These are phyloP conservation scores for Mollisiaceae sp. DNA, from an alignment of 2,329 filamentous ascomycete genomes.

Conservation along the genomic window DNA sequence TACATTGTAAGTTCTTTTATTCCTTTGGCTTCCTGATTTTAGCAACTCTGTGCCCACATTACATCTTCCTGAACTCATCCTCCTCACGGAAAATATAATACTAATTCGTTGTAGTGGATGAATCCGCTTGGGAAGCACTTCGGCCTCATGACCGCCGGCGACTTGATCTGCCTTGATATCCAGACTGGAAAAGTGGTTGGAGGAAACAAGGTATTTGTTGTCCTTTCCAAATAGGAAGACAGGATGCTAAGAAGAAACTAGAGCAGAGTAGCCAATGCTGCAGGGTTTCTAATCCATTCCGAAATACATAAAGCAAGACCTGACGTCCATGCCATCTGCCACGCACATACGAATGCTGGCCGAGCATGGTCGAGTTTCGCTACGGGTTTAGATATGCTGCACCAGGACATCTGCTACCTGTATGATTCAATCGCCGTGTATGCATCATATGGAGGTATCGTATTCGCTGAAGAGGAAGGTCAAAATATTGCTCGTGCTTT, in stretches of 20 bases:
- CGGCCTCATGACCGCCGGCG: conserved; percentile 64
- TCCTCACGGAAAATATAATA: too few relatives aligned
- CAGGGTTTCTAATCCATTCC: conserved; percentile 73
- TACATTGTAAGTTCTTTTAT: conserved; percentile 48
- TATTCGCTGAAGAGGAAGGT: conserved; percentile 68
- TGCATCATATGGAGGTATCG: conserved; percentile 66
- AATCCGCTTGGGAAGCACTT: conserved; percentile 70
- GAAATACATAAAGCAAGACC: conserved; percentile 70
- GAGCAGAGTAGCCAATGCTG: conserved; percentile 65
- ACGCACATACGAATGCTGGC: conserved; percentile 69
- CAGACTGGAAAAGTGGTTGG: conserved; percentile 64
- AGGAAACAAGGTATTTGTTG: conserved; percentile 54
- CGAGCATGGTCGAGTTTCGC: conserved; percentile 72
- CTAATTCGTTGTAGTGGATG: conserved; percentile 57
- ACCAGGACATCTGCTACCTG: conserved; percentile 69
- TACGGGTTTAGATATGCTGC: conserved; percentile 71
- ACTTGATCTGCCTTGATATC: conserved; percentile 71
- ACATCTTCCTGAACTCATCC: too few relatives aligned
- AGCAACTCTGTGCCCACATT: too few relatives aligned
- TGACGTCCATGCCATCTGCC: conserved; percentile 70
- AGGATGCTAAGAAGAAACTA: conserved; percentile 14
- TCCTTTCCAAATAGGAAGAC: background rate
- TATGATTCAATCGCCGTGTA: conserved; percentile 70
- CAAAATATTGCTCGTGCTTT: conserved; percentile 66
- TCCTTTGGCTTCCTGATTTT: too few relatives aligned